Percentiles rank a stretch among this genome's conserved stretches.
Evolutionary conservation across 2,329 filamentous ascomycete species (phyloP).

Genomic region (Davidsoniella eucalypti): DNA sequence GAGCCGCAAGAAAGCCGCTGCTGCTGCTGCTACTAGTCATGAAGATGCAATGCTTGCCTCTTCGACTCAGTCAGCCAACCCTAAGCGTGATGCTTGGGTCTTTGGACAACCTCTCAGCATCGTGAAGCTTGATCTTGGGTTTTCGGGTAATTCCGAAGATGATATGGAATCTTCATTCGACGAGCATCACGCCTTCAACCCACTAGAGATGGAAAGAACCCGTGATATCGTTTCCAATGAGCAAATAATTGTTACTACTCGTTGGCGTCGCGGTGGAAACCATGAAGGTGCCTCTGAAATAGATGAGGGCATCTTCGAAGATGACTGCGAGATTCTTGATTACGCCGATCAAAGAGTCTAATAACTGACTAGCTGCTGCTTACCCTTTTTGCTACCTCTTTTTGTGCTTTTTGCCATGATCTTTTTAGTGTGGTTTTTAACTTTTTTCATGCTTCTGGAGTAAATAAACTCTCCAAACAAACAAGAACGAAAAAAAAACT

Average conservation of each 20-base stretch:
- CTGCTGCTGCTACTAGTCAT: not conserved
- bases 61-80: not conserved
- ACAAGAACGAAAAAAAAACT: slow-evolving; percentile 2
- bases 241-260: slow-evolving; percentile 66
- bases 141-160: slow-evolving; percentile 26
- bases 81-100: slow-evolving; percentile 29
- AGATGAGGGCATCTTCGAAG: slow-evolving; percentile 73
- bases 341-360: slow-evolving; percentile 51
- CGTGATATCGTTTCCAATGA: slow-evolving; percentile 19
- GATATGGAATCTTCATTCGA: slow-evolving; percentile 33
- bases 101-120: slow-evolving; percentile 40
- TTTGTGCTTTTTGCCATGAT: too few species aligned
- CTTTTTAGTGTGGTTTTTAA: not conserved
- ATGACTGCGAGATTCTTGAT: slow-evolving; percentile 81
- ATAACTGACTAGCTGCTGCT: not conserved
- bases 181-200: slow-evolving; percentile 36
- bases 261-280: slow-evolving; percentile 39
- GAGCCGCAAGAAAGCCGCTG: slow-evolving; percentile 15
- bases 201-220: slow-evolving; percentile 30
- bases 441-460: not conserved
- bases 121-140: slow-evolving; percentile 36
- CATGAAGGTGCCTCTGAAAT: slow-evolving; percentile 19
- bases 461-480: not conserved
- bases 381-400: too few species aligned
- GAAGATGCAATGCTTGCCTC: not conserved